Base-by-base conservation (phyloP, 2,329 filamentous ascomycete genomes). In the Beauveria sp. region DNA sequence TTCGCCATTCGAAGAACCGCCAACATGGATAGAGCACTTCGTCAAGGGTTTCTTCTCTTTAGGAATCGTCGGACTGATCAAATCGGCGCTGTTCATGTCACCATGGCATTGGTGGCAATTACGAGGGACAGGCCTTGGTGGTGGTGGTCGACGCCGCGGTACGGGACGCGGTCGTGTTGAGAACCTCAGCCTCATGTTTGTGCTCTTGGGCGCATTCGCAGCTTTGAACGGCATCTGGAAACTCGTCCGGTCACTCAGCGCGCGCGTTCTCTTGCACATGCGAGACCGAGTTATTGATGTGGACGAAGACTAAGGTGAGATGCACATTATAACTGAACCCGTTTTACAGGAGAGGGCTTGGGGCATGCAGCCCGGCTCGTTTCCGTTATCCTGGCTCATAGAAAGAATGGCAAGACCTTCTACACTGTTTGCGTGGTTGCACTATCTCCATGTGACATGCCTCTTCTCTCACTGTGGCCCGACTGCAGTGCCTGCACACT, bases 11-110 rank as follows among this genome's bases (percentile, higher is more conserved):
- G 77, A 82, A 41, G 79, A 83, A 62, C 72, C 80, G 14, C 74
- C 75, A 1, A 84, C 85, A 1, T 97, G 93, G 93, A 68, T 79
- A 7, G 85, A 90, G 67, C 94, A 99, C 71, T 94, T 97, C 66
- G 65, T 89, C 62, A 97, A 97, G 73, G 94, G 94, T 0, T 80
- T 97, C 66, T 87, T 93, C n/a, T 93, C 91, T 5, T 81, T 97
- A 55, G 94, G 94, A 8, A 77, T 97, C 7, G 77, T 97, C 20
- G 92, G 93, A 0, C 89, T 96, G 63, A 72, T 92, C 61, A 96
- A 96, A 74, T 88, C 89, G 30, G 79, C 96, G 57, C 75, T 96
- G 55, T 83, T 86, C 18, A 79, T 92, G 70, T 87, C 84, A 20
- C 85, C 93, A 2, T 92, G 87, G 77, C 83, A 91, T 59, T 91